These are phyloP conservation scores for Fusarium abutilonis DNA, from an alignment of 2,329 filamentous ascomycete genomes.

Conservation along the genomic window DNA sequence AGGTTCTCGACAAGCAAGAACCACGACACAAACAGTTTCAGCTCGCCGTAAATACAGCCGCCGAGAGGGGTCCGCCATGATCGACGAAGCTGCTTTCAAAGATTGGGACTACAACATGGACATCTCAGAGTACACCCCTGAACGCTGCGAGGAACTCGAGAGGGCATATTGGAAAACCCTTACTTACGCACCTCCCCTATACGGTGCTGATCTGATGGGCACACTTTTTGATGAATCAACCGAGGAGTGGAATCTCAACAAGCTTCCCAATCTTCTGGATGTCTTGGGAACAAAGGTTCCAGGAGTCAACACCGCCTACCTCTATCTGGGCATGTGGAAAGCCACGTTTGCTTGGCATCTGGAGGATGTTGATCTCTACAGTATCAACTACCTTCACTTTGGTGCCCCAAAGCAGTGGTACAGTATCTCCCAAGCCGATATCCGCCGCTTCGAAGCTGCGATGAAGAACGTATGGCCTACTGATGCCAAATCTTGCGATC, in stretches of 20 bases:
- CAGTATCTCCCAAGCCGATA: constrained; percentile 96
- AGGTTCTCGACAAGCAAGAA: constrained; percentile 60
- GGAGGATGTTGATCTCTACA: constrained; percentile 98
- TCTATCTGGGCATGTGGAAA: constrained; percentile 99
- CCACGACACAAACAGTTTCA: constrained; percentile 78
- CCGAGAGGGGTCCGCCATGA: constrained; percentile 77
- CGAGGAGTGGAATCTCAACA: constrained; percentile 91
- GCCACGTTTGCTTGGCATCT: constrained; percentile 99
- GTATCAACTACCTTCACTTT: constrained; percentile 99
- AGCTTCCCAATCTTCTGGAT: constrained; percentile 91
- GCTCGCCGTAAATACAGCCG: constrained; percentile 88
- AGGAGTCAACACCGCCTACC: constrained; percentile 96
- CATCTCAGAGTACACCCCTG: constrained; percentile 86
- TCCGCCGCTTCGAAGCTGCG: constrained; percentile 88
- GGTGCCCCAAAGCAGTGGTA: constrained; percentile 99
- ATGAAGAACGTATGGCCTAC: constrained; percentile 97
- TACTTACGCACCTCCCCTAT: constrained; percentile 93
- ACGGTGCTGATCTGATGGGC: constrained; percentile 95
- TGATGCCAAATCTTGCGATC: constrained; percentile 93
- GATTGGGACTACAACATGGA: constrained; percentile 91
- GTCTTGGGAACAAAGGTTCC: constrained; percentile 95
- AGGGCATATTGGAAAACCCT: constrained; percentile 97
- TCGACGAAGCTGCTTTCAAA: constrained; percentile 91
- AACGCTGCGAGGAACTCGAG: constrained; percentile 94
- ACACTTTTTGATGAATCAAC: constrained; percentile 90